These are phyloP conservation scores for Nicotiana noctiflora DNA, from an alignment of 257 asterid genomes.

Conservation along the genomic window DNA sequence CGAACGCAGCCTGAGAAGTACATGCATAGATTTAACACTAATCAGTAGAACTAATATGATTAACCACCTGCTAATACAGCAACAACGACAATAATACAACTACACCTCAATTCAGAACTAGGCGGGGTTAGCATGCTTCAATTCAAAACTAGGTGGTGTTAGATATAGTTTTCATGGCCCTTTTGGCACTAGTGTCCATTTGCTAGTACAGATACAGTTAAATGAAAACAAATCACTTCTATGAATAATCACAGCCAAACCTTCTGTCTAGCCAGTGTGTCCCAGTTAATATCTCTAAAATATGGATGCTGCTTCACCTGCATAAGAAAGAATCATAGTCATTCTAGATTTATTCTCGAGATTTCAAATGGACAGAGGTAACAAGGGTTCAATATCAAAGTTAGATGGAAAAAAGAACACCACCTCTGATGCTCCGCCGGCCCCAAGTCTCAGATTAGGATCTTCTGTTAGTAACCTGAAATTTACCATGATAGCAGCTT, in stretches of 20 bases:
- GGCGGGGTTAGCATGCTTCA: neutral
- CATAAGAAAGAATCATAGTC: slow-evolving; percentile 3
- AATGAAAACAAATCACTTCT: neutral
- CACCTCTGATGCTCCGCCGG: slow-evolving; percentile 91
- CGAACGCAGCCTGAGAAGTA: slow-evolving; percentile 73
- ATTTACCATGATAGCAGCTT: slow-evolving; percentile 1
- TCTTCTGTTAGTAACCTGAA: slow-evolving; percentile 89
- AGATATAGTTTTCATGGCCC: neutral
- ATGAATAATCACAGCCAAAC: slow-evolving; percentile 23
- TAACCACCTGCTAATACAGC: neutral
- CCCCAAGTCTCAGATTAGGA: slow-evolving; percentile 95
- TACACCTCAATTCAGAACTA: neutral
- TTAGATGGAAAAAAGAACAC: neutral
- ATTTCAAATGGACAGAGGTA: neutral
- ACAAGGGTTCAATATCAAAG: slow-evolving; percentile 8
- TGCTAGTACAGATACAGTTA: neutral
- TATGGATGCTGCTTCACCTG: slow-evolving; percentile 95
- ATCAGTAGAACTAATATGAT: neutral
- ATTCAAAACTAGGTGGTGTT: neutral
- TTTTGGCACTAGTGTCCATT: neutral
- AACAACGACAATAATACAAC: neutral
- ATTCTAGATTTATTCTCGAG: neutral
- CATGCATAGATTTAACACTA: neutral
- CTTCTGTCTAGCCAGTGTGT: slow-evolving; percentile 97
- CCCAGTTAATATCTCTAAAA: slow-evolving; percentile 96